Evolutionary conservation across 805 yeast species (phyloP).

Genomic region (Kregervanrija fluxuum): DNA sequence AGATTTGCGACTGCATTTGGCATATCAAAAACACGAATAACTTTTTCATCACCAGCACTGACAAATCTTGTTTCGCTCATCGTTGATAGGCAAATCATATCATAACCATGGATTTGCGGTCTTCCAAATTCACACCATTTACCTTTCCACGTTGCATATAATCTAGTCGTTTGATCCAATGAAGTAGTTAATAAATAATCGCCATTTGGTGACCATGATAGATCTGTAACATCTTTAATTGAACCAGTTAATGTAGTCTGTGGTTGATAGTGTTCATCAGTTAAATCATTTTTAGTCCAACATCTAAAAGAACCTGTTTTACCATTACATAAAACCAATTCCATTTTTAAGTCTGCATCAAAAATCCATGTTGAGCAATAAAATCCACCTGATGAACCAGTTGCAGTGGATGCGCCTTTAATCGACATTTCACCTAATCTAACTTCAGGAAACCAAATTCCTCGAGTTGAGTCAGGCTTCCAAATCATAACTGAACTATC

Average conservation of each 20-base stretch:
- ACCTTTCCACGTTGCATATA: constrained; percentile 58
- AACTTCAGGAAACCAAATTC: constrained; percentile 79
- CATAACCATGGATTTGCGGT: constrained; percentile 98
- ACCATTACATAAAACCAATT: constrained; percentile 71
- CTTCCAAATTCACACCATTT: constrained; percentile 89
- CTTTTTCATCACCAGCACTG: constrained; percentile 95
- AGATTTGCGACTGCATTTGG: constrained; percentile 71
- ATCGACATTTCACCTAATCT: constrained; percentile 89
- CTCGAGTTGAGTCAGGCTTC: constrained; percentile 82
- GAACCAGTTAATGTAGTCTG: constrained; percentile 69
- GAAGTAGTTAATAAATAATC: constrained; percentile 70
- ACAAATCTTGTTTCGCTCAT: constrained; percentile 59
- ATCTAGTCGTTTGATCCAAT: constrained; percentile 86
- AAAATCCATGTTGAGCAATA: constrained; percentile 66
- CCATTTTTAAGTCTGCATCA: constrained; percentile 25
- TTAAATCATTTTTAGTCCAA: constrained; percentile 40
- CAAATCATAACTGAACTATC: constrained; percentile 92
- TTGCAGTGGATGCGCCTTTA: constrained; percentile 97
- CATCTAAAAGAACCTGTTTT: constrained; percentile 89
- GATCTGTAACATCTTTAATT: constrained; percentile 63
- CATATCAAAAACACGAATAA: constrained; percentile 79
- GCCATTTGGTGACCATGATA: constrained; percentile 67
- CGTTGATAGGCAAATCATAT: constrained; percentile 75
- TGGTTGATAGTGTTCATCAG: constrained; percentile 28
- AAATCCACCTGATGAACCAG: constrained; percentile 79